Percentiles rank a stretch among this genome's conserved stretches.
These are phyloP conservation scores for Lactarius pseudohatsudake DNA, from an alignment of 768 basidiomycete genomes.

Conservation along the genomic window DNA sequence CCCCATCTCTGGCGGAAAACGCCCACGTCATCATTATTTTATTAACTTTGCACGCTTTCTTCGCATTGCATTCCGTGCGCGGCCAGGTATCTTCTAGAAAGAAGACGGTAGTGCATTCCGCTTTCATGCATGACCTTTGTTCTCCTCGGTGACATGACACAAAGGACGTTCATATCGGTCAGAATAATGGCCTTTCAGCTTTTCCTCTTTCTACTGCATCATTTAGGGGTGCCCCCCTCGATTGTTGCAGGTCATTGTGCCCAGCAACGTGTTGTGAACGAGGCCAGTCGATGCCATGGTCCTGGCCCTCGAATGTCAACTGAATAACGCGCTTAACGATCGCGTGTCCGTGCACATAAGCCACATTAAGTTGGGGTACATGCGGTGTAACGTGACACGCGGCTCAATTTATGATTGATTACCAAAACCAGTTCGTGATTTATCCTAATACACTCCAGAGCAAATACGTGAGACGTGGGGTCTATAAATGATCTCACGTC, in stretches of 20 bases:
- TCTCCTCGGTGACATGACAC: constrained; percentile 13
- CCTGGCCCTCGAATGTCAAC: constrained; percentile 9
- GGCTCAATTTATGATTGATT: constrained; percentile 18
- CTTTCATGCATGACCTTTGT: constrained; percentile 7
- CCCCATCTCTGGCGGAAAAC: constrained; percentile 10
- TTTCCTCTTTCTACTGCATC: constrained; percentile 4
- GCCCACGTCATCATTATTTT: constrained; percentile 17
- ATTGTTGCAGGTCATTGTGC: background rate
- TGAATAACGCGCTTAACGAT: background rate
- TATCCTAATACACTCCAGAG: constrained; percentile 3
- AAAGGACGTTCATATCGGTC: constrained; percentile 4
- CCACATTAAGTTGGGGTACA: constrained; percentile 16
- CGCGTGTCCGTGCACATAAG: constrained; percentile 10
- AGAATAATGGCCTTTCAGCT: background rate
- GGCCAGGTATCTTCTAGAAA: constrained; percentile 12
- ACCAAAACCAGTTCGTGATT: constrained; percentile 8
- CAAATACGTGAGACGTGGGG: constrained; percentile 21
- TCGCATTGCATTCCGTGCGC: background rate
- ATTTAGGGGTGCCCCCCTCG: constrained; percentile 8
- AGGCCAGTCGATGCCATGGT: constrained; percentile 19
- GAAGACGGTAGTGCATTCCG: background rate
- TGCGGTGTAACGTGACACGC: constrained; percentile 18
- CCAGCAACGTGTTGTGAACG: constrained; percentile 27
- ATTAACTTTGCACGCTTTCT: constrained; percentile 12
- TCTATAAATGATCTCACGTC: constrained; percentile 19